Percentiles rank a stretch among this genome's conserved stretches.
Evolutionary conservation across 768 basidiomycete genomes (phyloP).

Genomic region (Clitopilus hobsonii): DNA sequence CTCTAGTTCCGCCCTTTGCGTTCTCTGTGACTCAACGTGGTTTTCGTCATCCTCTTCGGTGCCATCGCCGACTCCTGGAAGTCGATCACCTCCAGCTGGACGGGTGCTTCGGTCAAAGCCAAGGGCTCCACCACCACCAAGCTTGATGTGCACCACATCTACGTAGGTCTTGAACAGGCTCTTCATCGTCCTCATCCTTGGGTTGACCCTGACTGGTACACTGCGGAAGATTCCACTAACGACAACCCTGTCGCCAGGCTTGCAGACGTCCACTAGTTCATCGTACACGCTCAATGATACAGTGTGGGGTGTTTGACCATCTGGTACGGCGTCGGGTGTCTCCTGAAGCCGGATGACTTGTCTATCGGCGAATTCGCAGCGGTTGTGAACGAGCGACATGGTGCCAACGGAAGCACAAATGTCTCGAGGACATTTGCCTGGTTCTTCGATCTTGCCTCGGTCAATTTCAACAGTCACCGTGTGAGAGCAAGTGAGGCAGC

Average conservation of each 20-base stretch:
- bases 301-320: slow-evolving; percentile 97
- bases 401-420: slow-evolving; percentile 85
- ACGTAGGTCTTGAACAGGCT: slow-evolving; percentile 97
- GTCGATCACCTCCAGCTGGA: slow-evolving; percentile 59
- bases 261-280: slow-evolving; percentile 93
- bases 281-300: slow-evolving; percentile 98
- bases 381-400: slow-evolving; percentile 95
- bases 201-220: slow-evolving; percentile 92
- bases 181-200: slow-evolving; percentile 86
- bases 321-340: slow-evolving; percentile 95
- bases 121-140: slow-evolving; percentile 67
- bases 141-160: slow-evolving; percentile 88
- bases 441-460: slow-evolving; percentile 96
- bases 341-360: slow-evolving; percentile 96
- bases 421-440: slow-evolving; percentile 86
- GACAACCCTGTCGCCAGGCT: slow-evolving; percentile 90
- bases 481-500: slow-evolving; percentile 91
- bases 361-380: slow-evolving; percentile 93
- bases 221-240: slow-evolving; percentile 95
- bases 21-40: slow-evolving; percentile 34
- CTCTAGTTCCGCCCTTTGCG: slow-evolving; percentile 71
- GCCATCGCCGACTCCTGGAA: slow-evolving; percentile 69
- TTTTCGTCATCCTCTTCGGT: slow-evolving; percentile 62
- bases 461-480: slow-evolving; percentile 98
- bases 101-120: slow-evolving; percentile 80